Conservation (phyloP, 192 early-diverging fungal species). For the Backusella tuberculispora region DNA sequence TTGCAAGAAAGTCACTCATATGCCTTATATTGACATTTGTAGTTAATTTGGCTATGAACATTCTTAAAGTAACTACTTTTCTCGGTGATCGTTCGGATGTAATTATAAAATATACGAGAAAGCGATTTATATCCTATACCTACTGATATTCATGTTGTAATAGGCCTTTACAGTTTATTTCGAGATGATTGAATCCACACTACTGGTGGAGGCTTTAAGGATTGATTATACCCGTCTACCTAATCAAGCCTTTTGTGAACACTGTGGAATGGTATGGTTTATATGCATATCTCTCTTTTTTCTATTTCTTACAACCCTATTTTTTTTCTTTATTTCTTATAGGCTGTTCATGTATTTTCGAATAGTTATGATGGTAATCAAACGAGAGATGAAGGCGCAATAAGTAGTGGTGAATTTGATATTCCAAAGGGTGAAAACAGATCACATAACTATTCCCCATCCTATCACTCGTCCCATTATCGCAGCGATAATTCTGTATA, state of each 20-base stretch:
- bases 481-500: too few species aligned
- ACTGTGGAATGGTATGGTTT: conserved; percentile 25
- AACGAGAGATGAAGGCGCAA: background rate
- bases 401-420: background rate
- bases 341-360: conserved; percentile 7
- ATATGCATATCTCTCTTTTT: background rate
- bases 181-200: conserved; percentile 42
- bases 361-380: background rate
- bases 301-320: background rate
- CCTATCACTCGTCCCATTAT: background rate
- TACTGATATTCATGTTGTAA: background rate
- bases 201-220: conserved; percentile 42
- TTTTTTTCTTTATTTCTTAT: background rate
- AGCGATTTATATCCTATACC: too few species aligned
- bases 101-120: conserved; percentile 11
- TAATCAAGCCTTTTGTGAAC: conserved; percentile 29
- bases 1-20: conserved; percentile 37
- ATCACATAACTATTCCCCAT: background rate
- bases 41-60: conserved; percentile 41
- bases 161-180: conserved; percentile 43
- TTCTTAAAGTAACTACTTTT: conserved; percentile 38
- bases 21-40: conserved; percentile 41
- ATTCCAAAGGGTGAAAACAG: background rate
- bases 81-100: conserved; percentile 36
- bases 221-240: conserved; percentile 25